A percentile compares a stretch with the other conserved stretches of the same genome.
Conservation (phyloP, 352 stramenopile genomes). For the Pythium monospermum region DNA sequence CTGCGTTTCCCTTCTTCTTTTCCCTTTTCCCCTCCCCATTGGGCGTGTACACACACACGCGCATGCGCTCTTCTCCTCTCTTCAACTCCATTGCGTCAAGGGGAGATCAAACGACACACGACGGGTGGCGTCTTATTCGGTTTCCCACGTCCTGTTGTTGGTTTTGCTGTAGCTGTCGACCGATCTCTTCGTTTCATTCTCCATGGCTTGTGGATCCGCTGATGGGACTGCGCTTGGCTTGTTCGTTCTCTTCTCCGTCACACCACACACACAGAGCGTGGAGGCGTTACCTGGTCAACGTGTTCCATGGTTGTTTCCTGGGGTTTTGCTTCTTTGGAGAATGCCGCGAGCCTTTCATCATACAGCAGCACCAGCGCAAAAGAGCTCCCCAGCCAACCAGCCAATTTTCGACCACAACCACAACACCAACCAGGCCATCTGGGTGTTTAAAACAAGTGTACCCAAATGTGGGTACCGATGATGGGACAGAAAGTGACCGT, state of each 20-base stretch:
- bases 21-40: conserved; percentile 2
- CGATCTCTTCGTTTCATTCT: no score
- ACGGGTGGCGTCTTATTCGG: no score
- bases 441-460: conserved; percentile 19
- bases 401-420: conserved; percentile 5
- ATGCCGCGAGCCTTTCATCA: conserved; percentile 11
- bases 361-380: neutral
- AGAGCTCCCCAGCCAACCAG: conserved; percentile 5
- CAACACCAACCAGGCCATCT: neutral
- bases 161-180: no score
- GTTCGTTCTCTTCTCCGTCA: no score
- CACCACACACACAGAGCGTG: neutral
- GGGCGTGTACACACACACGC: neutral
- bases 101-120: no score
- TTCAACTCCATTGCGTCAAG: no score
- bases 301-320: conserved; percentile 70
- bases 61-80: conserved; percentile 1
- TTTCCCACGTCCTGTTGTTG: no score
- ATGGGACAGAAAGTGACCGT: conserved; percentile 6
- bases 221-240: no score
- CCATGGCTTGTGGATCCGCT: no score
- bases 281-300: conserved; percentile 69
- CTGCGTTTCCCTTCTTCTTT: neutral
- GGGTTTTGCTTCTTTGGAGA: conserved; percentile 25
- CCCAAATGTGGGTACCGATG: neutral